Percentiles rank a stretch among this genome's conserved stretches.
phyloP scores from a whole-genome alignment of 129 eudicot species.

The Flaveria brownii region DNA sequence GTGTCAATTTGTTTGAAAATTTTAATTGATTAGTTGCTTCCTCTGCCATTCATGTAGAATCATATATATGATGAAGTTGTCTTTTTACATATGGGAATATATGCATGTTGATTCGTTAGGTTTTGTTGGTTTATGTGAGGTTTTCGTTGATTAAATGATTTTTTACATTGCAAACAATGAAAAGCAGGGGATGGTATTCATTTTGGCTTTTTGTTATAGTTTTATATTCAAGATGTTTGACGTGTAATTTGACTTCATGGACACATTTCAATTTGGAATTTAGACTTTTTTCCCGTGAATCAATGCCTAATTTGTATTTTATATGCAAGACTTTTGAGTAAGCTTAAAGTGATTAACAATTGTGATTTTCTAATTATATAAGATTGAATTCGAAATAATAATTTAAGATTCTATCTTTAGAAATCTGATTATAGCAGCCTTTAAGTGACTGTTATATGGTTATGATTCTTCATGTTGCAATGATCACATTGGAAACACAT shows the following conservation, averaged over 20 bases:
- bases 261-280: constrained; percentile 13
- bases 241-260: constrained; percentile 35
- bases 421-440: background rate
- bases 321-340: constrained; percentile 6
- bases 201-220: constrained; percentile 8
- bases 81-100: constrained; percentile 33
- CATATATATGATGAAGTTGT: constrained; percentile 24
- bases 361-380: background rate
- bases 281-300: constrained; percentile 36
- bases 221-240: constrained; percentile 25
- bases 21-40: constrained; percentile 26
- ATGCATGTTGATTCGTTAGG: constrained; percentile 33
- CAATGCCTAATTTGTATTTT: constrained; percentile 34
- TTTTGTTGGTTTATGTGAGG: constrained; percentile 28
- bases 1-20: constrained; percentile 14
- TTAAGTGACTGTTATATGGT: background rate
- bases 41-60: constrained; percentile 34
- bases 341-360: background rate
- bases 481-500: constrained; percentile 4
- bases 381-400: background rate
- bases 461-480: background rate
- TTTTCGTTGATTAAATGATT: background rate
- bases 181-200: constrained; percentile 22
- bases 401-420: background rate
- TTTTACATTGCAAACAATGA: constrained; percentile 5